These are phyloP conservation scores for Chytriomyces sp. DNA, from an alignment of 192 early-diverging fungal species.

Conservation along the genomic window DNA sequence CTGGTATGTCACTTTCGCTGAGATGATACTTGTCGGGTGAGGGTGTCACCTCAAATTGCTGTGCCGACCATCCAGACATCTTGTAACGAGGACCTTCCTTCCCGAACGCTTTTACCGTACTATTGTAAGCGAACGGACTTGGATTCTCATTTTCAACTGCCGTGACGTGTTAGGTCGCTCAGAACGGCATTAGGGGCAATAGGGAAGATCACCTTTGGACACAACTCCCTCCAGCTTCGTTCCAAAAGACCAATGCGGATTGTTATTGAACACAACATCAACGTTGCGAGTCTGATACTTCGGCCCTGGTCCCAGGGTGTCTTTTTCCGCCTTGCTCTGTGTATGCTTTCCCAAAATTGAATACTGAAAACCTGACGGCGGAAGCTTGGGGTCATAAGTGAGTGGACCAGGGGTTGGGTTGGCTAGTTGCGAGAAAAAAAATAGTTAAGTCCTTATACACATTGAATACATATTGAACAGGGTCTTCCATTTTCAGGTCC, in stretches of 20 bases:
- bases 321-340: constrained; percentile 4
- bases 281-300: constrained; percentile 20
- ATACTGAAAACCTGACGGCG: constrained; percentile 45
- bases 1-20: constrained; percentile 24
- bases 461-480: neutral
- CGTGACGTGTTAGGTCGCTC: too few relatives aligned
- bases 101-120: constrained; percentile 31
- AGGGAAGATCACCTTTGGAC: constrained; percentile 1
- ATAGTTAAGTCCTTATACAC: neutral
- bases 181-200: too few relatives aligned
- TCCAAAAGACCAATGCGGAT: constrained; percentile 52
- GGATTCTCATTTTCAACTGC: constrained; percentile 37
- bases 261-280: constrained; percentile 38
- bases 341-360: constrained; percentile 57
- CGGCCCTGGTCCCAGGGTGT: constrained; percentile 46
- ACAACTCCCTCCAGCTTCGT: constrained; percentile 22
- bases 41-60: constrained; percentile 35
- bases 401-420: constrained; percentile 53
- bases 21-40: constrained; percentile 51
- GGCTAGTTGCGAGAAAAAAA: constrained; percentile 27
- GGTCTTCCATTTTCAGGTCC: too few relatives aligned
- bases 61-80: constrained; percentile 42
- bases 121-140: constrained; percentile 45
- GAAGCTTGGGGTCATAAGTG: constrained; percentile 48
- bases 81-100: constrained; percentile 40